Percentiles rank a stretch among this genome's conserved stretches.
These are phyloP conservation scores for Russula sp. DNA, from an alignment of 768 basidiomycete genomes.

Conservation along the genomic window DNA sequence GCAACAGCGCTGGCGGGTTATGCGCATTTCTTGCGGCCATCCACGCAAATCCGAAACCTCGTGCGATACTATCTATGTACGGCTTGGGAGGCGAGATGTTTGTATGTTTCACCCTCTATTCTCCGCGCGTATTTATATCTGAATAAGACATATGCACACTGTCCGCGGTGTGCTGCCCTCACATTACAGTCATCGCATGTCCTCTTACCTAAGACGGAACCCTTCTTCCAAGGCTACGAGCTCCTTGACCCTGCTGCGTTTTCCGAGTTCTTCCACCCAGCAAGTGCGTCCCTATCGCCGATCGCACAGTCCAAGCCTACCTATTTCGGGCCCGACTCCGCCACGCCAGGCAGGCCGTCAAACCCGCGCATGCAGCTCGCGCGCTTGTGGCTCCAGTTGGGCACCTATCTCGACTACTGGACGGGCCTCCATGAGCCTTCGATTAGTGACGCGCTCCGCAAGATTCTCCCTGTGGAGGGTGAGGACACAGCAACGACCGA, in stretches of 20 bases:
- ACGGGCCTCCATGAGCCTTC: constrained; percentile 46
- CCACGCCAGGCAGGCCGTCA: constrained; percentile 56
- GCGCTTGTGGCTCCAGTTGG: constrained; percentile 59
- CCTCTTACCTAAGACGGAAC: constrained; percentile 45
- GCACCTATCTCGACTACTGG: constrained; percentile 56
- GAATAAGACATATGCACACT: background rate
- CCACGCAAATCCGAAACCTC: constrained; percentile 52
- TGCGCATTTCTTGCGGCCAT: constrained; percentile 60
- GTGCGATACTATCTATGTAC: constrained; percentile 56
- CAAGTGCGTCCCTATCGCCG: constrained; percentile 31
- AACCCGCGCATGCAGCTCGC: constrained; percentile 60
- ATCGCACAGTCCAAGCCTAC: constrained; percentile 46
- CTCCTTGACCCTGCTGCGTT: constrained; percentile 51
- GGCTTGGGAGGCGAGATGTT: constrained; percentile 63
- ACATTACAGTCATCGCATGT: constrained; percentile 49
- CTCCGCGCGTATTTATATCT: background rate
- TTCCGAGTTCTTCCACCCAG: constrained; percentile 48
- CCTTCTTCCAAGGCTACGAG: constrained; percentile 56
- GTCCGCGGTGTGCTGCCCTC: background rate
- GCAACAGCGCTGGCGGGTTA: constrained; percentile 60
- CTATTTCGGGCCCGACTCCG: constrained; percentile 46
- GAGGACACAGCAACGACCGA: background rate
- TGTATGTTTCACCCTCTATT: constrained; percentile 31
- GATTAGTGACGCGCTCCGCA: constrained; percentile 46
- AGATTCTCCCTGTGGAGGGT: constrained; percentile 14